Conservation (phyloP, 192 early-diverging fungal genomes). For the Linnemannia zychae region DNA sequence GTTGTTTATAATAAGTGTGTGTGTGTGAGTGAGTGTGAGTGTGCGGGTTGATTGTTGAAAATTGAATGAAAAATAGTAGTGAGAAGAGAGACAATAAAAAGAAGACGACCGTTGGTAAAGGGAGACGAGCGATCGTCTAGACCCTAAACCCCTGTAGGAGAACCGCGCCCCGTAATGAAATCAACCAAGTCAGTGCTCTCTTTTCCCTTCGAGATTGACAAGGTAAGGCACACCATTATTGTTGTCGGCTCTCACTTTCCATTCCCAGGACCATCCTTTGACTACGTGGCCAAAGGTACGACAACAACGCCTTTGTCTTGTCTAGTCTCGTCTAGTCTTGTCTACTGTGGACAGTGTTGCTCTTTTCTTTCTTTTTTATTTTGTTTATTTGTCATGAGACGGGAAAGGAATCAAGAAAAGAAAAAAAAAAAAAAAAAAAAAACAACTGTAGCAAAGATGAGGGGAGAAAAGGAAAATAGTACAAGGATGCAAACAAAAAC, state of each 20-base stretch:
- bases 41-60: not conserved
- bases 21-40: not conserved
- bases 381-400: not conserved
- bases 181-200: not conserved
- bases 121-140: too few relatives aligned
- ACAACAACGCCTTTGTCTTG: not conserved
- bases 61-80: not conserved
- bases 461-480: not conserved
- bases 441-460: not conserved
- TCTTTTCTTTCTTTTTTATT: not conserved
- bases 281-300: constrained; percentile 2
- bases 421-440: not conserved
- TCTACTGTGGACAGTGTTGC: not conserved
- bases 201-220: not conserved
- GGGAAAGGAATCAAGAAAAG: not conserved
- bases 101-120: too few relatives aligned
- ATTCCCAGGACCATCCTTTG: not conserved
- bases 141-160: too few relatives aligned
- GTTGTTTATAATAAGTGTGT: not conserved
- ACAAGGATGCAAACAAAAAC: not conserved
- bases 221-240: not conserved
- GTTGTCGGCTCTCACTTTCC: not conserved
- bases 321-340: not conserved
- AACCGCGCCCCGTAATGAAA: not conserved
- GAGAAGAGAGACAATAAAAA: not conserved